These are phyloP conservation scores for Wickerhamomyces hampshirensis DNA, from an alignment of 805 yeast species.

Conservation along the genomic window DNA sequence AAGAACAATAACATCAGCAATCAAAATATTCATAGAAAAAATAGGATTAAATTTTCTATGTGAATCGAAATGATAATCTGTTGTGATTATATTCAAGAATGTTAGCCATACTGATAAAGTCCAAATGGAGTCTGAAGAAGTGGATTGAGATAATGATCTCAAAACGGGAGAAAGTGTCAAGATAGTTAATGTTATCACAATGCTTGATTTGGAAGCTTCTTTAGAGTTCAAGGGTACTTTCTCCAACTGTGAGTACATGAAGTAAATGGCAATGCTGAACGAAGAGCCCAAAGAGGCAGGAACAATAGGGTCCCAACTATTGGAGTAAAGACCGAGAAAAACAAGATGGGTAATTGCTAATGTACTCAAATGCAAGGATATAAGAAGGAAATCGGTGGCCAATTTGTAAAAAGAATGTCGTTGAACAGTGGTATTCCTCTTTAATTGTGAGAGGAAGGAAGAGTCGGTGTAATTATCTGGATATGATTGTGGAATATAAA, in stretches of 20 bases:
- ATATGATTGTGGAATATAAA: slow-evolving; percentile 80
- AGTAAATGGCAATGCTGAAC: slow-evolving; percentile 5
- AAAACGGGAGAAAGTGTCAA: slow-evolving; percentile 85
- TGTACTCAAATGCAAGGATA: slow-evolving; percentile 61
- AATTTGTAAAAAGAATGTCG: slow-evolving; percentile 59
- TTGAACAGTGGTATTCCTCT: slow-evolving; percentile 70
- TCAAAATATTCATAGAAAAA: slow-evolving; percentile 73
- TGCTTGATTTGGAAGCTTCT: slow-evolving; percentile 51
- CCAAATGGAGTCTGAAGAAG: slow-evolving; percentile 95
- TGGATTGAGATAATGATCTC: slow-evolving; percentile 80
- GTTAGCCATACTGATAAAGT: slow-evolving; percentile 80
- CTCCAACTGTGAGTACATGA: slow-evolving; percentile 2
- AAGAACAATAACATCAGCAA: slow-evolving; percentile 82
- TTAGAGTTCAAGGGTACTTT: background rate
- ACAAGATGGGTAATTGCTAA: slow-evolving; percentile 59
- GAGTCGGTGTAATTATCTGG: slow-evolving; percentile 89
- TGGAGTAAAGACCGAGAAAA: slow-evolving; percentile 57
- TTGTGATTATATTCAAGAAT: slow-evolving; percentile 58
- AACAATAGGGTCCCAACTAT: slow-evolving; percentile 43
- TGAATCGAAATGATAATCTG: slow-evolving; percentile 61
- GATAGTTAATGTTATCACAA: slow-evolving; percentile 63
- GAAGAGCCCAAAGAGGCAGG: slow-evolving; percentile 30
- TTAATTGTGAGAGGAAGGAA: slow-evolving; percentile 75
- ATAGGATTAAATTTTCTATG: slow-evolving; percentile 36
- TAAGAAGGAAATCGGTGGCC: slow-evolving; percentile 65